Evolutionary conservation across 305 asterid species (phyloP).

Genomic region (Rubia tinctorum): DNA sequence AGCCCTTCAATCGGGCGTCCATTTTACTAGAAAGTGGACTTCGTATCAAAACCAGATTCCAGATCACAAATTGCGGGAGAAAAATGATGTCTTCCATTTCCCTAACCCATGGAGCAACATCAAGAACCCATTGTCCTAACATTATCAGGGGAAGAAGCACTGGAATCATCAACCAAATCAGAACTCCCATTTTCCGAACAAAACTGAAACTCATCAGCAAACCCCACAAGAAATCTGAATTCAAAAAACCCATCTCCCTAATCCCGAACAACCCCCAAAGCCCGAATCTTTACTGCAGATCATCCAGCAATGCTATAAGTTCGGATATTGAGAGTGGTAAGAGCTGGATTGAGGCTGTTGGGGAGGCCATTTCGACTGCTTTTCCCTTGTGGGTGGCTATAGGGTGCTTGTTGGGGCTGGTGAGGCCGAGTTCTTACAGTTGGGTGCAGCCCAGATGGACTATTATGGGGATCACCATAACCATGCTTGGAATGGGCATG

Average conservation of each 20-base stretch:
- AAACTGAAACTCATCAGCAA: constrained; percentile 23
- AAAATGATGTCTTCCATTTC: constrained; percentile 19
- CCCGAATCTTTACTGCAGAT: constrained; percentile 41
- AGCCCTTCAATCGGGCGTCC: not conserved
- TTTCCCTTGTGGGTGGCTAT: constrained; percentile 95
- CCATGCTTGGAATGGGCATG: constrained; percentile 99
- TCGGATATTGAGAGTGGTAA: constrained; percentile 19
- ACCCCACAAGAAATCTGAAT: constrained; percentile 14
- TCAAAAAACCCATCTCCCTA: constrained; percentile 29
- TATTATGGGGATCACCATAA: constrained; percentile 77
- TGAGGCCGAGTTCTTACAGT: constrained; percentile 59
- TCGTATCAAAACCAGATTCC: not conserved
- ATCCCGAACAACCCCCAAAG: constrained; percentile 15
- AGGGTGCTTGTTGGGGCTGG: constrained; percentile 75
- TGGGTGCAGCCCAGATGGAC: constrained; percentile 91
- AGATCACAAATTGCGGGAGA: not conserved
- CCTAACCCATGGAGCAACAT: constrained; percentile 5
- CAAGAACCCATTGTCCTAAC: constrained; percentile 6
- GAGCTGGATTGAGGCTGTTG: constrained; percentile 54
- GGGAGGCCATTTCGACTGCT: constrained; percentile 66
- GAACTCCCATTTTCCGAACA: constrained; percentile 10
- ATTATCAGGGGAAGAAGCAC: not conserved
- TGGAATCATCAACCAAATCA: not conserved
- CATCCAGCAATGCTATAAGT: constrained; percentile 38
- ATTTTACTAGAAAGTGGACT: not conserved